Evolutionary conservation across 1,284 basidiomycete genomes (phyloP), one percentile per base, ranked within the genome.

Genomic region (Cerioporus squamosus): DNA sequence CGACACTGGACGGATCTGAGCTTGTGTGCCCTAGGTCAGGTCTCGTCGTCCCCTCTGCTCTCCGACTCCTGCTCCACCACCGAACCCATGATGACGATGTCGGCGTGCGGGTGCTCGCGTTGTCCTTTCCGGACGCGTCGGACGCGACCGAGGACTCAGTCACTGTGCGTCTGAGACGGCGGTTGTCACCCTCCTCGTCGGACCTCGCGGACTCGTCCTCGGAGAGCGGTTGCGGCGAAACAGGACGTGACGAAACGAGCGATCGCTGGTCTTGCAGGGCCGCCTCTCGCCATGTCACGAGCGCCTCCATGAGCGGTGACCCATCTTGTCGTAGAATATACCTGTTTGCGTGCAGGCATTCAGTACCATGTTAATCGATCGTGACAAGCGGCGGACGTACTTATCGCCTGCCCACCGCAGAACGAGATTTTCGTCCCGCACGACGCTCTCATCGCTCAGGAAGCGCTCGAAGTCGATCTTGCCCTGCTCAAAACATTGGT

Each of bases 61-160:
- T 76, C 43, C 79, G 72, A 70, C 82, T 84, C 29, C 87, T 77
- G 64, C 80, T 85, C 90, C 88, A 92, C 90, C 90, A 93, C 49
- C 86, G 80, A 42, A 81, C 83, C 90, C 90, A 93, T 15, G 86
- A 86, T 3, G 81, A 81, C 10, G 84, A 84, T 0, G 82, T 81
- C n/a, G 85, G 80, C 60, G 83, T 77, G 49, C 69, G 66, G 5
- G 69, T 59, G 10, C 67, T 76, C 63, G 78, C 77, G 23, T 12
- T 36, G 15, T 79, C 78, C 47, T 79, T 78, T 9, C 66, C 59
- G 10, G 47, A 59, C 66, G 57, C 63, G 18, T 62, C 59, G n/a
- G 61, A 51, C 7, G 40, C 48, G 7, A 61, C 51, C 2, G 57
- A 18, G 1, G 42, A 53, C 8, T 62, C 63, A 2, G 62, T 59